Evolutionary conservation across 2,329 filamentous ascomycete species (phyloP), one percentile per base, ranked within the genome.

Genomic region (Colletotrichum liaoningense): DNA sequence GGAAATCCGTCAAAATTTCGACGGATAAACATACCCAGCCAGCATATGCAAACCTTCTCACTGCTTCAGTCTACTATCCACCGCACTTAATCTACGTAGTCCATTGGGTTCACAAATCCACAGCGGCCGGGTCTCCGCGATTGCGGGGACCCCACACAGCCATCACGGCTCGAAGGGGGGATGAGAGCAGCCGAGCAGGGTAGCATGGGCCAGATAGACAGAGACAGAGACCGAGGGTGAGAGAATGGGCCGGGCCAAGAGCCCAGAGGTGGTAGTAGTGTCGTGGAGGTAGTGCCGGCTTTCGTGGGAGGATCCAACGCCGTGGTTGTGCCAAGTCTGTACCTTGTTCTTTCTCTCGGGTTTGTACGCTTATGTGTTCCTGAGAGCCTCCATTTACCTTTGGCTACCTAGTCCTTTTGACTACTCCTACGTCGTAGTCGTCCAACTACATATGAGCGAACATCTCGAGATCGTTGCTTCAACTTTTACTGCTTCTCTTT

Each of bases 61-160:
- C 14, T 2, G 38, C 38, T 42, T 19, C 38, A 42, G 0, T 1
- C 2, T 8, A 11, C 52, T 14, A 12, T 11, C 52, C 52, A 22
- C 55, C 35, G 3, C 30, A 11, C 33, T 16, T 30, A 42, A 59
- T 9, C 57, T 42, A 35, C 57, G 9, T 26, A 38, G 38, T 30
- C 9, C 22, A 24, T 24, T 24, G 42, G 7, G 38, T 60, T 42
- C 24, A 66, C 58, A 46, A 22, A 11, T 26, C 35, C 58, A 62
- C 68, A 66, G 68, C 62, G 62, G 68, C 30, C n/a, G 62, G 60
- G 60, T 55, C 67, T 70, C 68, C 68, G 68, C 68, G 68, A 66
- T 66, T 66, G 62, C 63, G 68, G 68, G 68, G 68, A 66, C 68
- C 68, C 68, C 68, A 46, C 68, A 64, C 60, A 16, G 24, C 28